Evolutionary conservation across 768 basidiomycete genomes (phyloP).

Genomic region (Solioccasus polychromus): DNA sequence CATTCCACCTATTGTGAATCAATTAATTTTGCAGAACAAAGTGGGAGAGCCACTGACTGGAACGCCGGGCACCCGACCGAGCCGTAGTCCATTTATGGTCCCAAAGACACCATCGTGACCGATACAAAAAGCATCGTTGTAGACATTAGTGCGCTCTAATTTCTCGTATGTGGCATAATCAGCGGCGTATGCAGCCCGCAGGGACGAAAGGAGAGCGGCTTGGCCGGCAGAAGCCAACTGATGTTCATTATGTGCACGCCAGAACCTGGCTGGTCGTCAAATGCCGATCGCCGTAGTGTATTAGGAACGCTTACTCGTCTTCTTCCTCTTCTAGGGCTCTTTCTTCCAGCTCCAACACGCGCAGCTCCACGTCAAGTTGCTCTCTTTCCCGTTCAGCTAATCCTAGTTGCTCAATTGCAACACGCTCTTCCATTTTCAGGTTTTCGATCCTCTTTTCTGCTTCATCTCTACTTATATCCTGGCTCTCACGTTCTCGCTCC

Average conservation of each 20-base stretch:
- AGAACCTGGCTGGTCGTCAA: conserved; percentile 55
- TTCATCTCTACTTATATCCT: conserved; percentile 59
- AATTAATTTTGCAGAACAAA: conserved; percentile 7
- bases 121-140: conserved; percentile 94
- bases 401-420: conserved; percentile 72
- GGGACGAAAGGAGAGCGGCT: conserved; percentile 61
- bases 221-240: conserved; percentile 64
- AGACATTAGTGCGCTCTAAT: conserved; percentile 89
- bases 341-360: conserved; percentile 72
- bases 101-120: conserved; percentile 94
- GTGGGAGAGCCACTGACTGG: conserved; percentile 48
- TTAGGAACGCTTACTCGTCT: conserved; percentile 56
- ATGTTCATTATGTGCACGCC: conserved; percentile 76
- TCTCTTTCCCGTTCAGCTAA: conserved; percentile 74
- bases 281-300: background rate
- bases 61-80: conserved; percentile 83
- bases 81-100: conserved; percentile 93
- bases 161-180: conserved; percentile 78
- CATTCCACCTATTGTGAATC: conserved; percentile 76
- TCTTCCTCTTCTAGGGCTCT: conserved; percentile 79
- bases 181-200: conserved; percentile 75
- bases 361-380: conserved; percentile 71
- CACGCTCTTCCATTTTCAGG: conserved; percentile 63
- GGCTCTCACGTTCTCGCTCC: conserved; percentile 71
- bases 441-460: conserved; percentile 71